These are phyloP conservation scores for Suillus sp. DNA, from an alignment of 768 basidiomycete species.

Conservation along the genomic window DNA sequence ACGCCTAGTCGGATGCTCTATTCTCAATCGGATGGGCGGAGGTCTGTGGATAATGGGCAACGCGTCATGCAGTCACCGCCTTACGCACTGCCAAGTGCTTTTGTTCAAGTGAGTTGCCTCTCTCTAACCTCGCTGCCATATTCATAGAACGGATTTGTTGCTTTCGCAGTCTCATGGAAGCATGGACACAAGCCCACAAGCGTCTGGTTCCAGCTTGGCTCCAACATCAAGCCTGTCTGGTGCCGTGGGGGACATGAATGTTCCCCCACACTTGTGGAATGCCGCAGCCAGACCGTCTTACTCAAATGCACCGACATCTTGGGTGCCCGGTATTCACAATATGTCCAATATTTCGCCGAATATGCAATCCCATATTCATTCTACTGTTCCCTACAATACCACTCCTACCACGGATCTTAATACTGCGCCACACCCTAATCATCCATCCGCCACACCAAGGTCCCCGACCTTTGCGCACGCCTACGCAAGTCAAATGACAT, in stretches of 20 bases:
- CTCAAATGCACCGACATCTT: slow-evolving; percentile 13
- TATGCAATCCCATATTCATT: slow-evolving; percentile 28
- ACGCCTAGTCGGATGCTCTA: slow-evolving; percentile 30
- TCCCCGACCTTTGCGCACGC: slow-evolving; percentile 11
- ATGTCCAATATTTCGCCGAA: slow-evolving; percentile 12
- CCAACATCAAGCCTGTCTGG: slow-evolving; percentile 54
- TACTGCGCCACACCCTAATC: slow-evolving; percentile 23
- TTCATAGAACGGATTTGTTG: slow-evolving; percentile 24
- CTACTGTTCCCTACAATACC: slow-evolving; percentile 27
- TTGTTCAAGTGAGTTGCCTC: slow-evolving; percentile 39
- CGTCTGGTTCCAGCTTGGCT: slow-evolving; percentile 46
- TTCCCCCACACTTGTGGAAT: slow-evolving; percentile 37
- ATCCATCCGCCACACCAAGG: slow-evolving; percentile 22
- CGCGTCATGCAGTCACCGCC: slow-evolving; percentile 31
- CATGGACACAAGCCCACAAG: slow-evolving; percentile 30
- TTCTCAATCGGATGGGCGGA: slow-evolving; percentile 40
- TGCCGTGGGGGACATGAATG: slow-evolving; percentile 59
- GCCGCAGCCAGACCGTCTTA: slow-evolving; percentile 25
- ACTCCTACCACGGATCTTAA: slow-evolving; percentile 23
- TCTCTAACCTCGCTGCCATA: slow-evolving; percentile 5
- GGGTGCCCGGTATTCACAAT: slow-evolving; percentile 13
- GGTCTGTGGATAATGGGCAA: slow-evolving; percentile 42
- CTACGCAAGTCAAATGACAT: slow-evolving; percentile 12
- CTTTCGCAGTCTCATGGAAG: slow-evolving; percentile 22
- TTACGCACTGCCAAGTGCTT: slow-evolving; percentile 35